Evolutionary conservation across 345 rosid species (phyloP).

Genomic region (Barbarea vulgaris): DNA sequence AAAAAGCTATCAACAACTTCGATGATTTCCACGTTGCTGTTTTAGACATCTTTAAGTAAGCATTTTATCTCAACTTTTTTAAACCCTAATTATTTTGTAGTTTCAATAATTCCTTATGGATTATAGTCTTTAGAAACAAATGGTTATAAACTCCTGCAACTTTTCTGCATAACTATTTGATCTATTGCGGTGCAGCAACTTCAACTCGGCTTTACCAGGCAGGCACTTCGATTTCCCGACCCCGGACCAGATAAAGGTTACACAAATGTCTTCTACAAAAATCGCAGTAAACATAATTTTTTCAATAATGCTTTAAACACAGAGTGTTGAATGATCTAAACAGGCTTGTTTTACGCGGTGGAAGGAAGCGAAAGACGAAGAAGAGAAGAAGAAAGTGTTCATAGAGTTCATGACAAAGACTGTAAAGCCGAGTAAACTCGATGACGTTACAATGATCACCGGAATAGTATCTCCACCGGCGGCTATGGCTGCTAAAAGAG

Average conservation of each 20-base stretch:
- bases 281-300: background rate
- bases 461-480: slow-evolving; percentile 78
- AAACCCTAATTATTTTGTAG: background rate
- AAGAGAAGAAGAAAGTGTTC: slow-evolving; percentile 47
- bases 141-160: background rate
- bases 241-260: slow-evolving; percentile 51
- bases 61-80: background rate
- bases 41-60: slow-evolving; percentile 79
- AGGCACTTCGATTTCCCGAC: slow-evolving; percentile 78
- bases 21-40: slow-evolving; percentile 74
- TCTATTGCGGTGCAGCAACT: slow-evolving; percentile 46
- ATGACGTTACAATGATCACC: slow-evolving; percentile 55
- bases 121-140: background rate
- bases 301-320: background rate
- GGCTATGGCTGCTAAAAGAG: slow-evolving; percentile 86
- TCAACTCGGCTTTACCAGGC: slow-evolving; percentile 92
- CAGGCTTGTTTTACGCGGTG: slow-evolving; percentile 54
- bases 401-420: slow-evolving; percentile 47
- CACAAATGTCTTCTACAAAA: background rate
- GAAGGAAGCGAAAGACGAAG: slow-evolving; percentile 37
- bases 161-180: slow-evolving; percentile 4
- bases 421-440: slow-evolving; percentile 57
- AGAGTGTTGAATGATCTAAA: slow-evolving; percentile 6
- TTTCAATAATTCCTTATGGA: background rate
- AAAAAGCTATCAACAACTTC: slow-evolving; percentile 52